These are phyloP conservation scores for Cardiospermum halicacabum DNA, from an alignment of 345 rosid genomes.

Conservation along the genomic window DNA sequence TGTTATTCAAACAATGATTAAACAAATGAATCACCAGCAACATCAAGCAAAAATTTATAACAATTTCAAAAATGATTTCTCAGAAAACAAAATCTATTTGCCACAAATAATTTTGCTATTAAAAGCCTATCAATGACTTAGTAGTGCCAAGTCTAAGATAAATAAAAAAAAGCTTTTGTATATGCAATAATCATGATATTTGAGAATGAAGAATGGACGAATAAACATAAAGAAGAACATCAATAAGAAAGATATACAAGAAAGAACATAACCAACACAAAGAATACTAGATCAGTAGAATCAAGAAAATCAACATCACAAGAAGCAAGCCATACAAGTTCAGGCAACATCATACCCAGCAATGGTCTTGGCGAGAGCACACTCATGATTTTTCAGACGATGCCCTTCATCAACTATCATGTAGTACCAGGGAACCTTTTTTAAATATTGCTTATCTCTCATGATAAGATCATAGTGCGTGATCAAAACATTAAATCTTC, in stretches of 20 bases:
- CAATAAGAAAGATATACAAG: background rate
- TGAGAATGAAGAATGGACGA: background rate
- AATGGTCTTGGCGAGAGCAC: constrained; percentile 89
- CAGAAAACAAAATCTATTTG: background rate
- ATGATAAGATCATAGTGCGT: constrained; percentile 97
- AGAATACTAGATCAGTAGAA: background rate
- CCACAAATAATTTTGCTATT: background rate
- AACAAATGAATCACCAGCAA: background rate
- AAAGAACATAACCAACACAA: background rate
- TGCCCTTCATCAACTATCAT: constrained; percentile 99
- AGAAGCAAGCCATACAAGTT: background rate
- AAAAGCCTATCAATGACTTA: background rate
- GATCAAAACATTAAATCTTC: constrained; percentile 73
- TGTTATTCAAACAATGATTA: background rate
- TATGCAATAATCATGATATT: background rate
- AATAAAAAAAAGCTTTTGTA: background rate
- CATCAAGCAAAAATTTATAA: background rate
- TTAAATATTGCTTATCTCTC: constrained; percentile 93
- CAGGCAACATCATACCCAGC: constrained; percentile 55
- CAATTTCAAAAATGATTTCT: background rate
- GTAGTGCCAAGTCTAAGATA: background rate
- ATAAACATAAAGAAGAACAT: background rate
- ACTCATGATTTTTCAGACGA: constrained; percentile 91
- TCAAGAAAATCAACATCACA: background rate
- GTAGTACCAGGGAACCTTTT: constrained; percentile 86